phyloP scores from a whole-genome alignment of 257 asterid genomes.

The Fraxinus excelsior region DNA sequence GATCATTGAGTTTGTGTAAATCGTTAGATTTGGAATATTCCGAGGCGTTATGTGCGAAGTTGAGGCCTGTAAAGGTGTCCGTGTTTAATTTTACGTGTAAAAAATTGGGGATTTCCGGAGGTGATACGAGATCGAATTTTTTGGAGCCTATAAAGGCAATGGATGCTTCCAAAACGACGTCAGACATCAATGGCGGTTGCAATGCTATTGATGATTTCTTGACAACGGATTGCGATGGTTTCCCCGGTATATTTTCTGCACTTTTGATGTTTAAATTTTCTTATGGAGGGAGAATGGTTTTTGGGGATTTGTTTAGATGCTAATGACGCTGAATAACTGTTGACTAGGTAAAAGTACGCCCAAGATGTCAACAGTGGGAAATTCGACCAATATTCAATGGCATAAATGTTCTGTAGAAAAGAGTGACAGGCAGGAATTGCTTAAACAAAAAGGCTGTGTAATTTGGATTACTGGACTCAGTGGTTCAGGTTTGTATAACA shows the following conservation, averaged over 20 bases:
- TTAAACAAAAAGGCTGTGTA: conserved; percentile 95
- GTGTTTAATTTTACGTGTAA: conserved; percentile 18
- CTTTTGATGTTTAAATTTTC: background rate
- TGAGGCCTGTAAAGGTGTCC: conserved; percentile 38
- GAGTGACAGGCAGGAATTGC: conserved; percentile 75
- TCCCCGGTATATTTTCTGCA: conserved; percentile 34
- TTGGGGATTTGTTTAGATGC: background rate
- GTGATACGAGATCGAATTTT: conserved; percentile 44
- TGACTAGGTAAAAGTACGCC: conserved; percentile 48
- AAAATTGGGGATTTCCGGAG: conserved; percentile 31
- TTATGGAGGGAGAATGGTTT: background rate
- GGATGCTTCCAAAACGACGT: conserved; percentile 57
- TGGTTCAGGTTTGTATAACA: conserved; percentile 86
- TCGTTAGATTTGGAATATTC: conserved; percentile 26
- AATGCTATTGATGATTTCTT: conserved; percentile 30
- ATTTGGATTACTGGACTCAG: conserved; percentile 98
- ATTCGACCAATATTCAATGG: conserved; percentile 83
- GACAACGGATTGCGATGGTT: conserved; percentile 31
- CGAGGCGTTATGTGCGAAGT: conserved; percentile 30
- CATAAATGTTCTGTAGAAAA: conserved; percentile 86
- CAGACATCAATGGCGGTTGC: conserved; percentile 37
- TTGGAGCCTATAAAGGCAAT: conserved; percentile 60
- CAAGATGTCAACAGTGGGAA: conserved; percentile 58
- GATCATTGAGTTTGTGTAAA: conserved; percentile 28
- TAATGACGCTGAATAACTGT: background rate